Evolutionary conservation across 164 flowering plant species (phyloP).

Genomic region (Cinnamomum chago): DNA sequence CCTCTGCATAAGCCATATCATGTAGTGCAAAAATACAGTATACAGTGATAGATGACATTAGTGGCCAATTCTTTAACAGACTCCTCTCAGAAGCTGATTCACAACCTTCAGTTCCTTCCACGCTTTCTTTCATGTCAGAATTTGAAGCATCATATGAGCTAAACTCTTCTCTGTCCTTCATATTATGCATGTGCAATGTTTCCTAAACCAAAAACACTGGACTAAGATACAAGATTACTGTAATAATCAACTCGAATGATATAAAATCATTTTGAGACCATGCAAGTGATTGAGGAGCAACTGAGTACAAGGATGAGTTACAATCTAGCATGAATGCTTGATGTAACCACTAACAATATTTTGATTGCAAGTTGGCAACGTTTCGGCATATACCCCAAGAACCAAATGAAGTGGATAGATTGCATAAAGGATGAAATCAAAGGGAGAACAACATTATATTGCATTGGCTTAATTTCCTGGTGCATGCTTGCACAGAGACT

Average conservation of each 20-base stretch:
- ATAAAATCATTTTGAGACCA: not conserved
- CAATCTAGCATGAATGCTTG: not conserved
- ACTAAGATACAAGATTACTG: not conserved
- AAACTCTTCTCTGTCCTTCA: slow-evolving; percentile 1
- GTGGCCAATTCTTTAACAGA: slow-evolving; percentile 76
- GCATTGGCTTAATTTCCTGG: too few relatives aligned
- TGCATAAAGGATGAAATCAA: too few relatives aligned
- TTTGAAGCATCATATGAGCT: slow-evolving; percentile 13
- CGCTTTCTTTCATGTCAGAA: slow-evolving; percentile 7
- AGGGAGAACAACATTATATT: too few relatives aligned
- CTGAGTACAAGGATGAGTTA: not conserved
- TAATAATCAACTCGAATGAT: not conserved
- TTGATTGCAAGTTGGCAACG: too few relatives aligned
- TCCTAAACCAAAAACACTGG: slow-evolving; percentile 31
- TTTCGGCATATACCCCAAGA: too few relatives aligned
- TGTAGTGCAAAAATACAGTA: slow-evolving; percentile 77
- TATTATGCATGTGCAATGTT: slow-evolving; percentile 52
- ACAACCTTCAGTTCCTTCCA: slow-evolving; percentile 14
- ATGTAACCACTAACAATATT: too few relatives aligned
- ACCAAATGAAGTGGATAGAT: too few relatives aligned
- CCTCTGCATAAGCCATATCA: slow-evolving; percentile 82
- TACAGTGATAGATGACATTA: slow-evolving; percentile 74
- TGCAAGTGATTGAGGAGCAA: not conserved
- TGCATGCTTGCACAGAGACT: too few relatives aligned
- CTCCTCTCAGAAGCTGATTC: slow-evolving; percentile 4